Percentiles rank a stretch among this genome's conserved stretches.
These are phyloP conservation scores for Sindora glabra DNA, from an alignment of 306 rosid genomes.

Conservation along the genomic window DNA sequence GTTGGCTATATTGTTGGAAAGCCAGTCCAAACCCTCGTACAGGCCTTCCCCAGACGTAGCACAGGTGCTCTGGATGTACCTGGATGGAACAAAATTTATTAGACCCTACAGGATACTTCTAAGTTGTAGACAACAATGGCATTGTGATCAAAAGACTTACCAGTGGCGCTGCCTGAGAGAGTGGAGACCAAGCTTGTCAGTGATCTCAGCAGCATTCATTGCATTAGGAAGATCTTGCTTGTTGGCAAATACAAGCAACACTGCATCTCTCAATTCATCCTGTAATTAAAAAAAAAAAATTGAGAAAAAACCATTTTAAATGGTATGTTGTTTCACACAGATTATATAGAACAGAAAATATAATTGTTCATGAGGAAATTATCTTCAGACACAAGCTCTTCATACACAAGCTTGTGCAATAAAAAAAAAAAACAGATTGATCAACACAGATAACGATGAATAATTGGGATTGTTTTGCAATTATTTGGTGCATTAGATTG, in stretches of 20 bases:
- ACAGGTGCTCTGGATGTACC: constrained; percentile 99
- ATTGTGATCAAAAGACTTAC: constrained; percentile 27
- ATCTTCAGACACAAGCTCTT: too few species aligned
- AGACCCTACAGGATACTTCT: not conserved
- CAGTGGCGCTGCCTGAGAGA: constrained; percentile 99
- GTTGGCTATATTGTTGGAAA: constrained; percentile 98
- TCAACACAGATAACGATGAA: too few species aligned
- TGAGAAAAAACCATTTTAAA: not conserved
- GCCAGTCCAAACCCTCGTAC: constrained; percentile 98
- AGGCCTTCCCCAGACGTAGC: constrained; percentile 99
- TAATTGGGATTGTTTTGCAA: too few species aligned
- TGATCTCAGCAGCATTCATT: constrained; percentile 99
- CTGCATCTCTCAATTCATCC: constrained; percentile 99
- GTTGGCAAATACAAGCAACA: constrained; percentile 97
- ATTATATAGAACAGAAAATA: not conserved
- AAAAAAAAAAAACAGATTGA: not conserved
- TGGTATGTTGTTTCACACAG: not conserved
- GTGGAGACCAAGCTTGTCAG: constrained; percentile 98
- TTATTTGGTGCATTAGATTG: too few species aligned
- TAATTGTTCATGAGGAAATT: too few species aligned
- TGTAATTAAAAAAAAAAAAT: constrained; percentile 33
- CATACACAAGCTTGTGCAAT: too few species aligned
- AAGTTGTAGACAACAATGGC: not conserved
- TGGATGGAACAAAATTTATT: constrained; percentile 28
- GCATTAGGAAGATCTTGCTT: constrained; percentile 99